phyloP scores from a whole-genome alignment of 163 green algal genomes.

The Chlorella variabilis region DNA sequence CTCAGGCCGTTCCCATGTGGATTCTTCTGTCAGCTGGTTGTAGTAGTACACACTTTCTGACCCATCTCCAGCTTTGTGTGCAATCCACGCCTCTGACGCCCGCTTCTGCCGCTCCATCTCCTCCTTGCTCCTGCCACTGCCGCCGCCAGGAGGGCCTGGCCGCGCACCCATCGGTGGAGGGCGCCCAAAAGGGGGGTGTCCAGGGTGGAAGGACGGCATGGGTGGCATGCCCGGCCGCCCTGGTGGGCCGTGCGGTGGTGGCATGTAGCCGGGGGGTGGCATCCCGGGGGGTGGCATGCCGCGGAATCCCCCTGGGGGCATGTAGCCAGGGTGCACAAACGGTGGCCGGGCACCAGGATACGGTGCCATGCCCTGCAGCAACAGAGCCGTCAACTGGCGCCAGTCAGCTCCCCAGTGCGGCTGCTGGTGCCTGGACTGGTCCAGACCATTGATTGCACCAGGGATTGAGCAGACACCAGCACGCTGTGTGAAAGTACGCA shows the following conservation, averaged over 20 bases:
- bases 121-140: slow-evolving; percentile 29
- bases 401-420: too few relatives aligned
- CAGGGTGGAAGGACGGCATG: not conserved
- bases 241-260: not conserved
- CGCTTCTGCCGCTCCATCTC: slow-evolving; percentile 30
- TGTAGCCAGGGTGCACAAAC: not conserved
- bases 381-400: not conserved
- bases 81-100: slow-evolving; percentile 62
- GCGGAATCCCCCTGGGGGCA: not conserved
- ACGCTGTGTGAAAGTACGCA: too few relatives aligned
- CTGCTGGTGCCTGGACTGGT: too few relatives aligned
- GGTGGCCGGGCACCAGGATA: not conserved
- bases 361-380: slow-evolving; percentile 1
- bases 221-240: not conserved
- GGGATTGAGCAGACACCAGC: too few relatives aligned
- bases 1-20: slow-evolving; percentile 69
- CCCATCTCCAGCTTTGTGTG: slow-evolving; percentile 74
- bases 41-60: slow-evolving; percentile 86
- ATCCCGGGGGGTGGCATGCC: slow-evolving; percentile 19
- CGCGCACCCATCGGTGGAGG: not conserved
- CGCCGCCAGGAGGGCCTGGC: not conserved
- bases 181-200: not conserved
- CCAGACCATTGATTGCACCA: too few relatives aligned
- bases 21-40: slow-evolving; percentile 80
- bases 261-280: slow-evolving; percentile 4